Evolutionary conservation across 2,329 filamentous ascomycete species (phyloP), one percentile per base, ranked within the genome.

Genomic region (Aspergillus cejpii): DNA sequence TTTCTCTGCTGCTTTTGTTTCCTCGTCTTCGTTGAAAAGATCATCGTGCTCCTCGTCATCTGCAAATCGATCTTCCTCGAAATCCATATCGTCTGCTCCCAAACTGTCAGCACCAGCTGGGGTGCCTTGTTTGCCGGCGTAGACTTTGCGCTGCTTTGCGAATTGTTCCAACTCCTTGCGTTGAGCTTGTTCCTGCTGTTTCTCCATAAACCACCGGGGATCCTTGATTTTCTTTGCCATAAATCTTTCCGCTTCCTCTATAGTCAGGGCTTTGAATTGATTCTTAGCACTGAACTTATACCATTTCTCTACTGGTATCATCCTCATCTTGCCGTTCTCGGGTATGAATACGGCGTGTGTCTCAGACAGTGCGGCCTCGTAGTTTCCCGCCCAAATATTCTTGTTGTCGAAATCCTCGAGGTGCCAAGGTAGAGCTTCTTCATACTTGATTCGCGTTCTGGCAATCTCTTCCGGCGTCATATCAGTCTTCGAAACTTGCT

Each of bases 351-450:
- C 84, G 40, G 89, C 87, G 41, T 87, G 83, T 1, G 74, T 76
- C 57, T 91, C 84, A 0, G 91, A 95, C 28, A 97, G 76, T 14
- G 89, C 87, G 20, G 85, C 85, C 58, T 97, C 86, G 57, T 97
- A 96, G 45, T 83, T 85, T 36, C 90, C 92, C 26, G 92, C 83
- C 88, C 90, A 97, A 2, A 87, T 85, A 57, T 95, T 91, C 65
- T 91, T 95, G 52, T 89, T 88, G 59, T 98, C 91, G 31, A 90
- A 94, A 64, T 98, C 92, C 63, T 98, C 92, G 27, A 98, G 69
- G 64, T 96, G 90, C 92, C 92, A 98, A 5, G 92, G 92, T 39
- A 96, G 74, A 3, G 91, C 88, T 66, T 98, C 92, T 64, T 97
- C 92, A 55, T 97, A 98, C 51, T 90, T 78, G 33, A 83, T 70